Percentiles rank a stretch among this genome's conserved stretches.
phyloP scores from a whole-genome alignment of 495 filamentous ascomycete genomes.

The Podospora pseudoanserina region DNA sequence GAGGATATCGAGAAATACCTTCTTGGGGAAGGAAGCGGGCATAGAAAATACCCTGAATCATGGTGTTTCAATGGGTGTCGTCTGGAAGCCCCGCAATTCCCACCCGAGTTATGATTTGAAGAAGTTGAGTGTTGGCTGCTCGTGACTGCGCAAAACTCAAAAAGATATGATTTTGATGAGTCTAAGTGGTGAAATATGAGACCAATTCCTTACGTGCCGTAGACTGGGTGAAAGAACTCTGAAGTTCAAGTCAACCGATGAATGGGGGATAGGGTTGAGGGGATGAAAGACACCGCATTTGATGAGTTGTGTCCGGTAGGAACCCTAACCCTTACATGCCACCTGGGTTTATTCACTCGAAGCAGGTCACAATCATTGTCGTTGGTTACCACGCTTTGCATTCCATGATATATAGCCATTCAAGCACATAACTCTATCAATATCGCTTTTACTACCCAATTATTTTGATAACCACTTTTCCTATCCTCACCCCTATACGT shows the following conservation, averaged over 20 bases:
- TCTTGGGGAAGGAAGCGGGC: slow-evolving; percentile 86
- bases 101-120: background rate
- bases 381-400: background rate
- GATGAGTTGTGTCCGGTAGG: background rate
- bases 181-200: background rate
- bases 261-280: background rate
- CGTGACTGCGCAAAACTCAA: background rate
- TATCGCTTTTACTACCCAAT: background rate
- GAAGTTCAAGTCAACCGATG: background rate
- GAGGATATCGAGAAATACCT: slow-evolving; percentile 48
- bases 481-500: slow-evolving; percentile 3
- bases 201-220: too few relatives aligned
- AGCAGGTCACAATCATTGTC: background rate
- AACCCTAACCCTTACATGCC: background rate
- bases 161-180: background rate
- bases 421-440: background rate
- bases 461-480: background rate
- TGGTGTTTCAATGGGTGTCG: slow-evolving; percentile 26
- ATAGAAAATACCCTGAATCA: slow-evolving; percentile 97
- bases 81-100: background rate
- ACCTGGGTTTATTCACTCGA: background rate
- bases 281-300: background rate
- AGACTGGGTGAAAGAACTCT: background rate
- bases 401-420: background rate
- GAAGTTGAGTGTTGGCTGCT: background rate